phyloP scores from a whole-genome alignment of 164 flowering plant species.

The Macadamia integrifolia region DNA sequence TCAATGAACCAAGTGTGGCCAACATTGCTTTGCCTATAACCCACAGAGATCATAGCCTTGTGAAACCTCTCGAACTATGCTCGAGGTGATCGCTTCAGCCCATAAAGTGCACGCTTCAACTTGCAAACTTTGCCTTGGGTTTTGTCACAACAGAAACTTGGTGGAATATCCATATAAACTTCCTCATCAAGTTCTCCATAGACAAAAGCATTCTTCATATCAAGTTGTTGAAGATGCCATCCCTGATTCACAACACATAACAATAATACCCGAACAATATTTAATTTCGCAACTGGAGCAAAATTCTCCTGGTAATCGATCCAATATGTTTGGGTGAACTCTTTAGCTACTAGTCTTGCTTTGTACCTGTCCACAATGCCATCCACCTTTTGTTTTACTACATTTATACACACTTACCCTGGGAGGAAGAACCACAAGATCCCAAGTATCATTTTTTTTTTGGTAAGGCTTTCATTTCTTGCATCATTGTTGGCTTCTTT shows the following conservation, averaged over 20 bases:
- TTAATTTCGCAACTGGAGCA: neutral
- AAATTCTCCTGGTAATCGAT: neutral
- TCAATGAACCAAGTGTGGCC: too few relatives aligned
- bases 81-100: neutral
- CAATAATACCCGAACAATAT: neutral
- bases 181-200: neutral
- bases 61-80: too few relatives aligned
- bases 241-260: neutral
- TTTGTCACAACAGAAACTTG: neutral
- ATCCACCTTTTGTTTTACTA: neutral
- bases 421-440: too few relatives aligned
- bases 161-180: neutral
- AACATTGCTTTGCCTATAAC: too few relatives aligned
- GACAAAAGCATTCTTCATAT: neutral
- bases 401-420: too few relatives aligned
- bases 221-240: neutral
- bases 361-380: neutral
- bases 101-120: neutral
- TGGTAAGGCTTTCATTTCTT: too few relatives aligned
- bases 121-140: neutral
- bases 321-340: neutral
- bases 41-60: too few relatives aligned
- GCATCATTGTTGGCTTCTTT: too few relatives aligned
- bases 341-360: neutral
- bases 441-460: neutral